Percentiles rank a stretch among this genome's conserved stretches.
Evolutionary conservation across 352 stramenopile genomes (phyloP).

Genomic region (Pythium chondricola): DNA sequence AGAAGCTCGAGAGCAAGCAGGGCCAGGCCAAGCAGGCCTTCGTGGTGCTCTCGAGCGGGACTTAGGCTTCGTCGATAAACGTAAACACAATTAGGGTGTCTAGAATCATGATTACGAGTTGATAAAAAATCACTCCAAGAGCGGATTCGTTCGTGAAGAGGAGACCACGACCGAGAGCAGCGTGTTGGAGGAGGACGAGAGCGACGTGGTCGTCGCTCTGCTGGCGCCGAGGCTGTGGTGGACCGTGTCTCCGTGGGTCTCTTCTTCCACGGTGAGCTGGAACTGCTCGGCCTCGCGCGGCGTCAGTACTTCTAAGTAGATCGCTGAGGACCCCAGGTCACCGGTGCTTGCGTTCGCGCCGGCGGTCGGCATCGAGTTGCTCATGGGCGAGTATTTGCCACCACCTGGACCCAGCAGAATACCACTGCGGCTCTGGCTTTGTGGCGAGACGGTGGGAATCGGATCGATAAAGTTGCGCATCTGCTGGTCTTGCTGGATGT

Average conservation of each 20-base stretch:
- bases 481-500: slow-evolving; percentile 74
- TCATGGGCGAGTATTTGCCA: slow-evolving; percentile 28
- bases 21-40: slow-evolving; percentile 75
- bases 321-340: slow-evolving; percentile 5
- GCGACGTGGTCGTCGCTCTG: slow-evolving; percentile 5
- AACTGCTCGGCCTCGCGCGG: slow-evolving; percentile 8
- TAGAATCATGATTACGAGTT: too few species aligned
- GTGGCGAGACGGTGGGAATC: slow-evolving; percentile 20
- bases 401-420: slow-evolving; percentile 15
- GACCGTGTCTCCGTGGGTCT: background rate
- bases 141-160: slow-evolving; percentile 49
- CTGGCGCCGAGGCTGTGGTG: slow-evolving; percentile 5
- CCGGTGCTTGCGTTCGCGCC: background rate
- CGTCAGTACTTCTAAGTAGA: slow-evolving; percentile 19
- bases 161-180: slow-evolving; percentile 60
- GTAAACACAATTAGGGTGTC: too few species aligned
- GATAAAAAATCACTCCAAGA: slow-evolving; percentile 34
- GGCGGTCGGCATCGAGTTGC: slow-evolving; percentile 1
- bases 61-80: too few species aligned
- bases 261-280: slow-evolving; percentile 11
- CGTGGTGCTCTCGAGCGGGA: slow-evolving; percentile 71
- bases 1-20: slow-evolving; percentile 81
- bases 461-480: slow-evolving; percentile 73
- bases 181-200: slow-evolving; percentile 16
- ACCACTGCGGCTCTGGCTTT: slow-evolving; percentile 17